Evolutionary conservation across 768 basidiomycete species (phyloP).

Genomic region (Tylopilus sp.): DNA sequence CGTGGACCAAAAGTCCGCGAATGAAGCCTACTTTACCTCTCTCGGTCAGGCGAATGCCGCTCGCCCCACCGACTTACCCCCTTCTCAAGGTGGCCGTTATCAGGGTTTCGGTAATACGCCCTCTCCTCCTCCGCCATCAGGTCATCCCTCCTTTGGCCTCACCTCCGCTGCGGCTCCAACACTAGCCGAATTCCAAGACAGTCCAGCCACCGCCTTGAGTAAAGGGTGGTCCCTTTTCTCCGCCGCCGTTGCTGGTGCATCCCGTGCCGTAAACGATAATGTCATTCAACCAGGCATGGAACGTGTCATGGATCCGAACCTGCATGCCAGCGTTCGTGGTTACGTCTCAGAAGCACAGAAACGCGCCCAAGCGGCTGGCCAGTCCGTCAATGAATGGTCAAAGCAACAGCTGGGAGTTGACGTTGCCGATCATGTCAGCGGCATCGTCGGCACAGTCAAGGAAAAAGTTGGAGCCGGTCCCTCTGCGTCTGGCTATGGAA

Average conservation of each 20-base stretch:
- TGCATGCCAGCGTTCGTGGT: constrained; percentile 70
- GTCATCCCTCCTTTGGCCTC: constrained; percentile 65
- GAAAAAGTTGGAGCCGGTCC: constrained; percentile 57
- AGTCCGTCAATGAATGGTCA: constrained; percentile 72
- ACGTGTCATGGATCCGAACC: constrained; percentile 72
- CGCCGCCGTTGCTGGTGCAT: constrained; percentile 76
- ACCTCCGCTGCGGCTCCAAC: constrained; percentile 81
- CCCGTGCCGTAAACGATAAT: constrained; percentile 73
- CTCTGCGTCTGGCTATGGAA: constrained; percentile 46
- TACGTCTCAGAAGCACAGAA: constrained; percentile 70
- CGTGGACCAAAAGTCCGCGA: constrained; percentile 66
- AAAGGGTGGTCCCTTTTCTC: constrained; percentile 98
- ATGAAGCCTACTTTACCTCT: constrained; percentile 83
- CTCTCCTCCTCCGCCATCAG: constrained; percentile 48
- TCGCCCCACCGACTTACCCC: constrained; percentile 77
- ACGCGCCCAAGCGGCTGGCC: constrained; percentile 58
- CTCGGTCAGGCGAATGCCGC: constrained; percentile 80
- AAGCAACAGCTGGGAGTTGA: constrained; percentile 80
- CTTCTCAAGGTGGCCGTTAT: constrained; percentile 92
- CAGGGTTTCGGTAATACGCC: constrained; percentile 90
- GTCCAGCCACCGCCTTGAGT: constrained; percentile 78
- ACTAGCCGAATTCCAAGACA: constrained; percentile 78
- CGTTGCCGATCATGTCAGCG: constrained; percentile 73
- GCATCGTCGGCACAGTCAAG: constrained; percentile 61
- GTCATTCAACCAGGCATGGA: constrained; percentile 91